Conservation (phyloP, 179 eudicot species). For the Carnegiea gigantea region DNA sequence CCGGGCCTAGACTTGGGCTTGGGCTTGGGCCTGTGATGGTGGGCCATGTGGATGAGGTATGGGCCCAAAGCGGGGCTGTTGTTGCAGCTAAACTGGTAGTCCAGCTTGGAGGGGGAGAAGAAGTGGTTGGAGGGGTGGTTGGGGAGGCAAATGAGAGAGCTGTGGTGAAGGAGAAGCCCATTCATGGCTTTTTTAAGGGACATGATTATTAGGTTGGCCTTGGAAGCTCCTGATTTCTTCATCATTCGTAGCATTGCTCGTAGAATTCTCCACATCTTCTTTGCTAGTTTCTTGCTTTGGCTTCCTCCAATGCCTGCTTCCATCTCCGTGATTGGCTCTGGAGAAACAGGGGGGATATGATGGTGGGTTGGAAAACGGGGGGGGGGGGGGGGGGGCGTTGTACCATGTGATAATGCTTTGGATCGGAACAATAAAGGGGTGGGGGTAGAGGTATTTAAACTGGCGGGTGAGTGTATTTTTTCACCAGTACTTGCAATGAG, state of each 20-base stretch:
- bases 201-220: no score
- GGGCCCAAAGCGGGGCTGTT: constrained; percentile 36
- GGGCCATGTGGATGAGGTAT: constrained; percentile 26
- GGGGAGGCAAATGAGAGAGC: constrained; percentile 27
- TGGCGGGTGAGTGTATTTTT: no score
- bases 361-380: no score
- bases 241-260: constrained; percentile 26
- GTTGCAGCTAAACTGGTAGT: constrained; percentile 41
- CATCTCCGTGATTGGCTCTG: background rate
- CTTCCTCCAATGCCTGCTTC: constrained; percentile 1
- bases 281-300: constrained; percentile 21
- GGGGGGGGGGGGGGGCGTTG: no score
- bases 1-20: constrained; percentile 3
- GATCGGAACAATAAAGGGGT: no score
- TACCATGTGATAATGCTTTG: no score
- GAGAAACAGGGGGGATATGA: no score
- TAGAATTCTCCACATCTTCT: constrained; percentile 29
- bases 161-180: no score
- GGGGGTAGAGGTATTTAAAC: no score
- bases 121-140: constrained; percentile 29
- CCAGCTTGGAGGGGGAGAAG: constrained; percentile 26
- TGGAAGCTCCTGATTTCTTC: constrained; percentile 27
- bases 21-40: constrained; percentile 19
- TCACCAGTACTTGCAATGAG: no score
- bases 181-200: no score